Conservation (phyloP, 176 grass and related monocot genomes). For the Dactylis glomerata region DNA sequence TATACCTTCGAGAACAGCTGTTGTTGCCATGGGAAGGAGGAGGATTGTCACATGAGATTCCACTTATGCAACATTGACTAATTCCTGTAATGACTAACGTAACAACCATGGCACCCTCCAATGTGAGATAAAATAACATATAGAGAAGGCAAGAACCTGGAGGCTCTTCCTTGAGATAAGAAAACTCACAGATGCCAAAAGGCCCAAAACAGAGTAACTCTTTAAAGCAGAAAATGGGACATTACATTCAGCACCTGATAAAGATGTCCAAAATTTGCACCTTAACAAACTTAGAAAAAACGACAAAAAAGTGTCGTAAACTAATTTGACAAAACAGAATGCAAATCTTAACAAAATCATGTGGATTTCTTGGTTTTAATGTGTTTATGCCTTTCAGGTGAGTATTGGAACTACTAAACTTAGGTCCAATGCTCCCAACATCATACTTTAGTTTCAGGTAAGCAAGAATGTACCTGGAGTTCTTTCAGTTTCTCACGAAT, state of each 20-base stretch:
- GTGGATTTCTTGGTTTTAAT: slow-evolving; percentile 2
- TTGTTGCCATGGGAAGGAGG: slow-evolving; percentile 40
- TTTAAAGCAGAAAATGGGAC: slow-evolving; percentile 65
- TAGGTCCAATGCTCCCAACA: slow-evolving; percentile 18
- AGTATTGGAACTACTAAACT: slow-evolving; percentile 2
- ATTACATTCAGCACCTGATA: slow-evolving; percentile 67
- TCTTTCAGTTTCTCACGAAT: slow-evolving; percentile 89
- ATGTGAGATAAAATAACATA: slow-evolving; percentile 63
- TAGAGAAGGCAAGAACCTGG: slow-evolving; percentile 47
- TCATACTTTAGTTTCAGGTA: neutral
- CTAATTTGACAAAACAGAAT: slow-evolving; percentile 26
- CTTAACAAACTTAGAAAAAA: slow-evolving; percentile 47
- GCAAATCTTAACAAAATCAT: neutral
- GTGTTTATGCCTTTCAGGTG: slow-evolving; percentile 5
- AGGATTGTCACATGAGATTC: slow-evolving; percentile 48
- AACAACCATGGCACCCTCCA: slow-evolving; percentile 41
- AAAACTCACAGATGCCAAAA: slow-evolving; percentile 68
- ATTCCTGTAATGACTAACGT: slow-evolving; percentile 57
- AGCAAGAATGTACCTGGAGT: slow-evolving; percentile 62
- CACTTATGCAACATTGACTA: slow-evolving; percentile 47
- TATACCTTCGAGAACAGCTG: too few species aligned
- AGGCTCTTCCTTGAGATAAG: slow-evolving; percentile 53
- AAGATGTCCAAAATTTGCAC: slow-evolving; percentile 44
- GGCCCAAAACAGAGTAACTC: slow-evolving; percentile 64
- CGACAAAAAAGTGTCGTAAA: neutral